Percentiles rank a stretch among this genome's conserved stretches.
These are phyloP conservation scores for Globisporangium nunn DNA, from an alignment of 352 stramenopile species.

Conservation along the genomic window DNA sequence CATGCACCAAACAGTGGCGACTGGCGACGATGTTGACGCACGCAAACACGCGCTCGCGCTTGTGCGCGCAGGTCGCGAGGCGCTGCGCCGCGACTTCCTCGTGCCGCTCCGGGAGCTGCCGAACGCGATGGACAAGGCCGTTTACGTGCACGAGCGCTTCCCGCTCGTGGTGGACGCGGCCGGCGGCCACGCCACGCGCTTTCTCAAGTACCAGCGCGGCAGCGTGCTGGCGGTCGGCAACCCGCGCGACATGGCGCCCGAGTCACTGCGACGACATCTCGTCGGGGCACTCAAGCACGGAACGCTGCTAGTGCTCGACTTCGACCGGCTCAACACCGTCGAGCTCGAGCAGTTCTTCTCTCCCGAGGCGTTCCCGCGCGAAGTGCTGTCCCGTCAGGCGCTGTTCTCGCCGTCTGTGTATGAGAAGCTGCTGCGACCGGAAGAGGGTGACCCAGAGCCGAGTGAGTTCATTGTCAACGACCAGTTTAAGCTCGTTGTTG, in stretches of 20 bases:
- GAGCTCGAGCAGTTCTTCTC: constrained; percentile 81
- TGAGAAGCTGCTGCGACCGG: constrained; percentile 30
- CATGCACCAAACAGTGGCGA: background rate
- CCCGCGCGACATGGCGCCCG: constrained; percentile 50
- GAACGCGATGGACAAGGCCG: constrained; percentile 75
- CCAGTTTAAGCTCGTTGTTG: constrained; percentile 81
- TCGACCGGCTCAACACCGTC: constrained; percentile 51
- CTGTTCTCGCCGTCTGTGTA: constrained; percentile 67
- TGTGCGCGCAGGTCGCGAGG: constrained; percentile 17
- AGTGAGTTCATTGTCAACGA: constrained; percentile 73
- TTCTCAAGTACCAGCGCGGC: constrained; percentile 88
- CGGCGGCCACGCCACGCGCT: constrained; percentile 64
- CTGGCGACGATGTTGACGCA: constrained; percentile 4
- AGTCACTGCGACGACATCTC: constrained; percentile 64
- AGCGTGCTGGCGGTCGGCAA: constrained; percentile 77
- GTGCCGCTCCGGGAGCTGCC: constrained; percentile 79
- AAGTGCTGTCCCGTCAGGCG: constrained; percentile 60
- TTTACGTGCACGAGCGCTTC: constrained; percentile 86
- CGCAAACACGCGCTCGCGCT: constrained; percentile 13
- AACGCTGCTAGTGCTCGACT: constrained; percentile 70
- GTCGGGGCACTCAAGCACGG: constrained; percentile 70
- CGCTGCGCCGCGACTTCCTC: constrained; percentile 20
- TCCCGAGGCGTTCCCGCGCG: constrained; percentile 48
- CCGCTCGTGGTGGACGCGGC: constrained; percentile 80
- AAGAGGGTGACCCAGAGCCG: constrained; percentile 41